A percentile compares a stretch with the other conserved stretches of the same genome.
Evolutionary conservation across 148 eudicot species (phyloP).

Genomic region (Chenopodium berlandieri): DNA sequence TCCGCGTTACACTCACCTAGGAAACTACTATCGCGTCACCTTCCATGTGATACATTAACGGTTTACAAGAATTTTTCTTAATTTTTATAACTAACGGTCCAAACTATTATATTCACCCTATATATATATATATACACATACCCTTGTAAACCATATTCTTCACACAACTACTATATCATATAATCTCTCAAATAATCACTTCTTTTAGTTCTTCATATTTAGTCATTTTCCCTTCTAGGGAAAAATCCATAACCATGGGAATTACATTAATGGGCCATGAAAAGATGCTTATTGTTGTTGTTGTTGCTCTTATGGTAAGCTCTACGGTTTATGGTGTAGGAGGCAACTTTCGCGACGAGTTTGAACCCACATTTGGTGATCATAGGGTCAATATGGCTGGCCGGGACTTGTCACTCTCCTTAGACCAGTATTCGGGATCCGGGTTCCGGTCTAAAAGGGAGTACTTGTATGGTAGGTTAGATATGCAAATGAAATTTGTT

Average conservation of each 20-base stretch:
- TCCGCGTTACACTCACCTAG: not conserved
- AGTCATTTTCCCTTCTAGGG: not conserved
- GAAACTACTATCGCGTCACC: not conserved
- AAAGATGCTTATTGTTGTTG: not conserved
- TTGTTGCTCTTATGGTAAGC: constrained; percentile 18
- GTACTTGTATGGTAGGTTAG: constrained; percentile 46
- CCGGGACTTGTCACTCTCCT: constrained; percentile 32
- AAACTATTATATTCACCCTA: too few relatives aligned
- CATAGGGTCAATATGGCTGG: constrained; percentile 27
- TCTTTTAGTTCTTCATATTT: too few relatives aligned
- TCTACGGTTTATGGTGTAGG: constrained; percentile 21
- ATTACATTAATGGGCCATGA: not conserved
- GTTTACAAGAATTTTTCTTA: not conserved
- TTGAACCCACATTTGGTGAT: constrained; percentile 47
- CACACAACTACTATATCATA: not conserved
- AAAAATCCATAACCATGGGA: not conserved
- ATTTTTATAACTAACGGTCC: not conserved
- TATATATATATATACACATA: too few relatives aligned
- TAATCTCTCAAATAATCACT: not conserved
- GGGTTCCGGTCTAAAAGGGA: constrained; percentile 43
- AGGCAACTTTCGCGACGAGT: constrained; percentile 35
- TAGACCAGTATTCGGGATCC: constrained; percentile 47
- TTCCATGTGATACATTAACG: not conserved
- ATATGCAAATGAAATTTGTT: constrained; percentile 49
- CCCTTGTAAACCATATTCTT: not conserved